Evolutionary conservation across 164 flowering plant genomes (phyloP).

Genomic region (Sedum album): DNA sequence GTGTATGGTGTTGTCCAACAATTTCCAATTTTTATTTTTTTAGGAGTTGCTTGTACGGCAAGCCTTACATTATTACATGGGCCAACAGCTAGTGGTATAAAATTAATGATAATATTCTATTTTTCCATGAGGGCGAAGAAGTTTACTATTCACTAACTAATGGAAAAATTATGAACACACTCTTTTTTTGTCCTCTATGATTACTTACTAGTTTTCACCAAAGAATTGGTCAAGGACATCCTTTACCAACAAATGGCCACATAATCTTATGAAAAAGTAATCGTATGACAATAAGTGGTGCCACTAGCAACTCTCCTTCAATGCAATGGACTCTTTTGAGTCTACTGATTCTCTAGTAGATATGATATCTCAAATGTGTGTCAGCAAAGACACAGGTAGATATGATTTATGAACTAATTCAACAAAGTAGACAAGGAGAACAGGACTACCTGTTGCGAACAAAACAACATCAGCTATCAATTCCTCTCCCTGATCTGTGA

Average conservation of each 20-base stretch:
- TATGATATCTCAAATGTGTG: not conserved
- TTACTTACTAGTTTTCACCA: not conserved
- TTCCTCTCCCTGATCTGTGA: constrained; percentile 81
- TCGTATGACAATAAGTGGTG: no score
- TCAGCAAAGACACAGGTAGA: not conserved
- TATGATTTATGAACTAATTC: not conserved
- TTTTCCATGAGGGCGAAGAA: no score
- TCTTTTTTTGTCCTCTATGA: not conserved
- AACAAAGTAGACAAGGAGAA: no score
- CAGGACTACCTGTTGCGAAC: constrained; percentile 84
- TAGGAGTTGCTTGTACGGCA: not conserved
- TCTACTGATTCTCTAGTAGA: not conserved
- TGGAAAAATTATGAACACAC: not conserved
- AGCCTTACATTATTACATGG: not conserved
- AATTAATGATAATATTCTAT: no score
- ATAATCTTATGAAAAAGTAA: no score
- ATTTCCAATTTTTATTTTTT: not conserved
- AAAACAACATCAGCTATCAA: constrained; percentile 80
- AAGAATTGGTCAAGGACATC: not conserved
- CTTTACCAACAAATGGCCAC: not conserved
- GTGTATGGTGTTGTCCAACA: not conserved
- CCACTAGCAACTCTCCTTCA: no score
- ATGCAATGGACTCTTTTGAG: not conserved
- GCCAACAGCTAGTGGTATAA: not conserved
- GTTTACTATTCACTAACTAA: no score